Evolutionary conservation across 345 rosid species (phyloP), one percentile per base, ranked within the genome.

Genomic region (Carallia pectinifolia): DNA sequence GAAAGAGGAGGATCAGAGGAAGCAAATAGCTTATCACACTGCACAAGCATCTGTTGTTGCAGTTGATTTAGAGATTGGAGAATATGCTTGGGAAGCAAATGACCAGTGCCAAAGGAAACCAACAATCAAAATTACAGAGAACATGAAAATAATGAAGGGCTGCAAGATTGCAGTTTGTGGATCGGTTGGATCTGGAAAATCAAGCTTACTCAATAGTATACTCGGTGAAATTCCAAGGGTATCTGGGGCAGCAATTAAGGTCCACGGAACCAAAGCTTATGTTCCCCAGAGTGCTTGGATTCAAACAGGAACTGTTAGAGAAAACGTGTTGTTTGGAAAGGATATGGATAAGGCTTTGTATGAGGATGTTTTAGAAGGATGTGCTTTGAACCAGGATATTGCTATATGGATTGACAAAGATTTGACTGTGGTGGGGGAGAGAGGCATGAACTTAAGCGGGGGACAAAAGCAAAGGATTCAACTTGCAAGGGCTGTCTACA

Each of bases 381-480:
- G 93, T 69, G 83, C 91, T 19, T 65, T 81, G 76, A 85, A 83
- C 54, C 86, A 77, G 61, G 98, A 90, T 62, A 75, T 93, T 53
- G 82, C 78, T 76, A 74, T 83, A 74, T 82, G 85, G 85, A 77
- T 64, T 29, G 68, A 79, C 61, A 84, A 85, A 39, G 98, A 93
- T 77, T 74, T 81, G 77, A 86, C 85, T 19, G 78, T 83, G 33
- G 81, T 90, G 31, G 98, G 98, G 30, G 96, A 93, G 80, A 86
- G 93, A 79, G 97, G 98, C 61, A 79, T 86, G 60, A 93, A 90
- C 79, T 76, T 93, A 44, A 92, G 98, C 53, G 98, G 98, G 8
- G 97, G 97, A 54, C 96, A 91, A 75, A 91, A 89, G 84, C 97
- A 89, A 67, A 77, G 92, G 68, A 74, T 91, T 80, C 96, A 91